Evolutionary conservation across 2,329 filamentous ascomycete genomes (phyloP), one percentile per base, ranked within the genome.

Genomic region (Fusarium aywerte): DNA sequence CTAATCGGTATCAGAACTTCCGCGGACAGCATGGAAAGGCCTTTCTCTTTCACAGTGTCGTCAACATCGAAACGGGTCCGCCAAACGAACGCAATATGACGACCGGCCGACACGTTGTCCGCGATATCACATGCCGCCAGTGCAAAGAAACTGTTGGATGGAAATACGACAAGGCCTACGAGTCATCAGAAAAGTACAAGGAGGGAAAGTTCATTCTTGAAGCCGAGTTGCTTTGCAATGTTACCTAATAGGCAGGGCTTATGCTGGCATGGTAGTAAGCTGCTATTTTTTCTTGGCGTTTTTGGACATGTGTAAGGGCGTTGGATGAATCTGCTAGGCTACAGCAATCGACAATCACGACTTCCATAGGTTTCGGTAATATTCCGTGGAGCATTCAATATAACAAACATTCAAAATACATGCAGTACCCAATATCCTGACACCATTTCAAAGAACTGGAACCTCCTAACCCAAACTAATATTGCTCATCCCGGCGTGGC

Each of bases 151-250:
- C 90, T 29, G 96, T 99, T 52, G 96, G 96, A 33, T 99, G 96
- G 96, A 98, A 97, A 79, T 99, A 99, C 78, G 96, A 99, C 80
- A 97, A 96, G 82, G 96, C 96, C 2, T 98, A 92, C 78, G 96
- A 99, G 82, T 80, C 83, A 32, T 90, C 86, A 68, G 95, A 99
- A 85, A 97, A 97, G 81, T 99, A 99, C 82, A 99, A 99, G 83
- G 96, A 99, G 84, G 94, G 93, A 56, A 99, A 98, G 82, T 98
- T 92, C 78, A 99, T 99, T 62, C 85, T 99, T 58, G 95, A 98
- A 83, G 92, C 92, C 31, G 94, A 97, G 82, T 81, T 97, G 67
- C 84, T 98, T 36, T 95, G 92, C 79, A 90, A 89, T 70, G 93
- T 97, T 62, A 87, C 83, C 73, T 89, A 75, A 76, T 35, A 16